Percentiles rank a stretch among this genome's conserved stretches.
Conservation (phyloP, 2,329 filamentous ascomycete genomes). For the Herpomyces periplanetae region DNA sequence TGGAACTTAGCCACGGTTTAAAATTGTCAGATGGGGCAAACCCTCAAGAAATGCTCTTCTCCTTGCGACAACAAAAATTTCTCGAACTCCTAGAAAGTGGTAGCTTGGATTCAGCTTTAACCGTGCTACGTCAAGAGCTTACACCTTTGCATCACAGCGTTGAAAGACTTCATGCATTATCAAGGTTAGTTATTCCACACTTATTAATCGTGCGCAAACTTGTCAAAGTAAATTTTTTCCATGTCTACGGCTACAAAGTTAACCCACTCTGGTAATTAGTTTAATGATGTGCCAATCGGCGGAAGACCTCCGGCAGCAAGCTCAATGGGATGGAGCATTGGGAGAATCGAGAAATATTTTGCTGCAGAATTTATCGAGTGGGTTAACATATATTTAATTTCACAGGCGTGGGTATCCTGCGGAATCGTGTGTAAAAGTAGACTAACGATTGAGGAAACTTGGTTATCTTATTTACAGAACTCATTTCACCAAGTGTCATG, state of each 20-base stretch:
- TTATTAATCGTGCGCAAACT: no score
- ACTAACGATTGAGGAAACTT: no score
- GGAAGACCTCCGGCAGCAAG: constrained; percentile 32
- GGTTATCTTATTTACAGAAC: no score
- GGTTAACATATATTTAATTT: no score
- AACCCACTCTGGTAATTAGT: constrained; percentile 9
- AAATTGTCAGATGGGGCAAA: constrained; percentile 36
- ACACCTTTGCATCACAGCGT: constrained; percentile 50
- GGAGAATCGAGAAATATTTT: constrained; percentile 24
- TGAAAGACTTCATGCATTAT: constrained; percentile 35
- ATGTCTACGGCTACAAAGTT: constrained; percentile 1
- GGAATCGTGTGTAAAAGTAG: no score
- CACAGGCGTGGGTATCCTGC: no score
- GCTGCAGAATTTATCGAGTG: constrained; percentile 26
- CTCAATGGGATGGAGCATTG: constrained; percentile 45
- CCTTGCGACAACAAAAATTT: constrained; percentile 71
- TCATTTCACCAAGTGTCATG: constrained; percentile 85
- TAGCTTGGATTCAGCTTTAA: constrained; percentile 30
- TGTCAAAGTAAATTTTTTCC: constrained; percentile 14
- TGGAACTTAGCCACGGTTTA: constrained; percentile 13
- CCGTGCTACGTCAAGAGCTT: constrained; percentile 51
- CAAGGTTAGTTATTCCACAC: no score
- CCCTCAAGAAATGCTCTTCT: constrained; percentile 41
- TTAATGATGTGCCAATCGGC: constrained; percentile 54
- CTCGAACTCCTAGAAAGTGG: constrained; percentile 46